These are phyloP conservation scores for Euphorbia celastroides DNA, from an alignment of 441 rosid species.

Conservation along the genomic window DNA sequence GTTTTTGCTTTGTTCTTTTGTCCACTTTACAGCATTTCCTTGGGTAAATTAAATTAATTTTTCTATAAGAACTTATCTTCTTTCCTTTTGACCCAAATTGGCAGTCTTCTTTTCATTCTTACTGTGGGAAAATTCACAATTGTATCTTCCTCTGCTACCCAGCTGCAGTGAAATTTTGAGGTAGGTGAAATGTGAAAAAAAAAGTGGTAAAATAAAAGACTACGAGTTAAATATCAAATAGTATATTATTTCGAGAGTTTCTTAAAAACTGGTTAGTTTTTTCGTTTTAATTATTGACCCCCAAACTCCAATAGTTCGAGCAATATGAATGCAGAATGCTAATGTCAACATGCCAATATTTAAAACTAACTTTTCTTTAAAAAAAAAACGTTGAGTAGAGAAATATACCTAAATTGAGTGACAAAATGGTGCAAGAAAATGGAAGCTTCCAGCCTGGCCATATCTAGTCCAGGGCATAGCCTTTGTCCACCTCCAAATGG, in stretches of 20 bases:
- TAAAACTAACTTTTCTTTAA: too few species aligned
- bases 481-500: conserved; percentile 99
- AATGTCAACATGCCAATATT: too few species aligned
- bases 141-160: conserved; percentile 81
- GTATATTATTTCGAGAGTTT: too few species aligned
- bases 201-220: conserved; percentile 8
- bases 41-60: neutral
- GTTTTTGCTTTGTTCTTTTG: neutral
- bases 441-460: conserved; percentile 95
- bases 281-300: too few species aligned
- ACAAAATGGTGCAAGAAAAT: conserved; percentile 80
- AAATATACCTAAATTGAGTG: conserved; percentile 73
- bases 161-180: conserved; percentile 33
- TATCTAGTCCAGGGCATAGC: conserved; percentile 89
- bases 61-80: neutral
- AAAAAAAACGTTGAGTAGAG: too few species aligned
- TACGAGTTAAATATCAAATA: too few species aligned
- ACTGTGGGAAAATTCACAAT: conserved; percentile 85
- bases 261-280: too few species aligned
- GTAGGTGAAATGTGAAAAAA: neutral
- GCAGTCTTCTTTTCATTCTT: conserved; percentile 84
- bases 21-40: neutral
- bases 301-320: too few species aligned
- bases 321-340: too few species aligned
- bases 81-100: conserved; percentile 76